Percentiles rank a stretch among this genome's conserved stretches.
These are phyloP conservation scores for Cordia subcordata DNA, from an alignment of 257 asterid genomes.

Conservation along the genomic window DNA sequence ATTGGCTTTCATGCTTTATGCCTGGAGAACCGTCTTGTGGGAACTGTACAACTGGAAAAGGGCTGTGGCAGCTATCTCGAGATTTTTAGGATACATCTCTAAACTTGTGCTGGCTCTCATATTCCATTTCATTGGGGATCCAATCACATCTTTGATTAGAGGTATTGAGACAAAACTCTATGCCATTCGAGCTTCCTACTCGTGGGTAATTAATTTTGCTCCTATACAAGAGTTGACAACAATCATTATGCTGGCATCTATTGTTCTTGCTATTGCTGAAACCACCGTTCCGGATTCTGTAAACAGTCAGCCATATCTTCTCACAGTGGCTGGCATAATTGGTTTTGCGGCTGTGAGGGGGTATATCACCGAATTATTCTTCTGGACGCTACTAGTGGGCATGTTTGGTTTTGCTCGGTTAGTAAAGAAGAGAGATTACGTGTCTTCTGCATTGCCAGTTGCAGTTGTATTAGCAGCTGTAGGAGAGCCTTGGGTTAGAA, in stretches of 20 bases:
- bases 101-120: constrained; percentile 49
- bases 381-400: constrained; percentile 69
- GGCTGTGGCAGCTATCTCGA: constrained; percentile 23
- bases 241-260: constrained; percentile 64
- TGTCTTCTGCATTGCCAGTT: constrained; percentile 70
- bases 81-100: constrained; percentile 39
- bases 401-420: constrained; percentile 55
- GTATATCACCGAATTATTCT: constrained; percentile 66
- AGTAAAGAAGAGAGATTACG: constrained; percentile 67
- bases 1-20: constrained; percentile 50
- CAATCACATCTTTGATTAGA: constrained; percentile 49
- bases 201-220: constrained; percentile 68
- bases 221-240: constrained; percentile 66
- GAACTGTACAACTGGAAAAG: constrained; percentile 77
- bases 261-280: constrained; percentile 59
- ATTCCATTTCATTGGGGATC: constrained; percentile 60
- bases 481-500: constrained; percentile 92
- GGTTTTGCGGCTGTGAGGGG: constrained; percentile 78
- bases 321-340: constrained; percentile 63
- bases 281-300: constrained; percentile 75
- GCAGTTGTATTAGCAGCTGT: constrained; percentile 78
- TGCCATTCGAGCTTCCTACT: constrained; percentile 62
- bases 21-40: constrained; percentile 92
- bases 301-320: constrained; percentile 66
- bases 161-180: constrained; percentile 50